phyloP scores from a whole-genome alignment of 2,329 filamentous ascomycete genomes.

The Coniochaeta ligniaria region DNA sequence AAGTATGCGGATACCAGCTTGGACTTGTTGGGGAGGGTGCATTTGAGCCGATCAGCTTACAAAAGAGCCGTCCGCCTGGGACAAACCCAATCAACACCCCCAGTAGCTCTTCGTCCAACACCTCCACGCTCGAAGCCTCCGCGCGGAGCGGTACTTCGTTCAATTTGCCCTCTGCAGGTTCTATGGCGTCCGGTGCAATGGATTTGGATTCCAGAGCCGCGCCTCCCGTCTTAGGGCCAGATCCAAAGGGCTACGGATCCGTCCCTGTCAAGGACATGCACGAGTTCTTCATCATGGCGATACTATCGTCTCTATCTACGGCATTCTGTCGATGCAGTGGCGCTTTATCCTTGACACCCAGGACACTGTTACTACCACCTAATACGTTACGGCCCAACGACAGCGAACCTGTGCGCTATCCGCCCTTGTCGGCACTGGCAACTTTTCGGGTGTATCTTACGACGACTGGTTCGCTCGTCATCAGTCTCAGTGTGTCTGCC shows the following conservation, averaged over 20 bases:
- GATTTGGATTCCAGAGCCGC: background rate
- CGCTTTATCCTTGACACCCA: conserved; percentile 45
- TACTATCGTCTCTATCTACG: conserved; percentile 41
- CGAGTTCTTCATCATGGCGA: conserved; percentile 46
- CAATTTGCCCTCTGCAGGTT: conserved; percentile 17
- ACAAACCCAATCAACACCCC: conserved; percentile 35
- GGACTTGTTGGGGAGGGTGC: conserved; percentile 38
- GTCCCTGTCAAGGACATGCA: conserved; percentile 38
- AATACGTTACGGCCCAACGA: conserved; percentile 19
- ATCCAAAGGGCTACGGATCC: conserved; percentile 25
- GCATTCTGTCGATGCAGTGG: conserved; percentile 40
- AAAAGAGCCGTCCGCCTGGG: conserved; percentile 32
- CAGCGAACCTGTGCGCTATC: conserved; percentile 14
- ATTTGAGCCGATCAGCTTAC: conserved; percentile 41
- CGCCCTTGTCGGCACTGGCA: conserved; percentile 30
- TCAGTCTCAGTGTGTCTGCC: conserved; percentile 39
- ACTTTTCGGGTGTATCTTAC: conserved; percentile 49
- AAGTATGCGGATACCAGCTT: conserved; percentile 36
- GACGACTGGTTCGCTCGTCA: conserved; percentile 45
- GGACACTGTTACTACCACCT: conserved; percentile 40
- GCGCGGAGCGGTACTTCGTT: conserved; percentile 22
- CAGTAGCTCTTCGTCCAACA: conserved; percentile 36
- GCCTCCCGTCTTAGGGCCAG: conserved; percentile 9
- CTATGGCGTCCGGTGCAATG: conserved; percentile 5
- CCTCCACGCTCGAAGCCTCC: conserved; percentile 29